A percentile compares a stretch with the other conserved stretches of the same genome.
Evolutionary conservation across 805 yeast genomes (phyloP).

Genomic region (Millerago galiae): DNA sequence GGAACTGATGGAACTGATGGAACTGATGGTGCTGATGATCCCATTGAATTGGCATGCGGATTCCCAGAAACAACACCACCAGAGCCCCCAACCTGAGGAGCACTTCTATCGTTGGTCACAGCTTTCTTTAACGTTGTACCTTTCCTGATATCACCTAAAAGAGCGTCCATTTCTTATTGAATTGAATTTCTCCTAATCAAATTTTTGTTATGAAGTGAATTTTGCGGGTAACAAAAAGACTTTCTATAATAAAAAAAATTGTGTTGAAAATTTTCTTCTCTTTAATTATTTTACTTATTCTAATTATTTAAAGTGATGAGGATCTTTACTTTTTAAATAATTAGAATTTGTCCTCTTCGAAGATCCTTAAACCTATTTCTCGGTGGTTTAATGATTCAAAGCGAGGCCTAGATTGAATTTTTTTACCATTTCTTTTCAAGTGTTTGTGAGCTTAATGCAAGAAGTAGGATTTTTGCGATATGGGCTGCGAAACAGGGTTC

Average conservation of each 20-base stretch:
- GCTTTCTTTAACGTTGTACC: conserved; percentile 58
- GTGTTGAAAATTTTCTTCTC: too few species aligned
- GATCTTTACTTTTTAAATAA: background rate
- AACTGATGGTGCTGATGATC: too few species aligned
- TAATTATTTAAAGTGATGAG: too few species aligned
- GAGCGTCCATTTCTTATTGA: conserved; percentile 36
- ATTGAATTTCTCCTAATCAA: background rate
- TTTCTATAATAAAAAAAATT: too few species aligned
- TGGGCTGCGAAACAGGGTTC: conserved; percentile 10
- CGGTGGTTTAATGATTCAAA: conserved; percentile 39
- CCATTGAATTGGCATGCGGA: too few species aligned
- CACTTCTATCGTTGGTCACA: conserved; percentile 60
- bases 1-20: conserved; percentile 10
- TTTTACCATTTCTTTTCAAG: conserved; percentile 2
- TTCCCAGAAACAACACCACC: too few species aligned
- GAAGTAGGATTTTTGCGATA: conserved; percentile 18
- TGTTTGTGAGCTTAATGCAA: conserved; percentile 13
- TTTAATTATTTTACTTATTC: too few species aligned
- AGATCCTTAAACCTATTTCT: conserved; percentile 33
- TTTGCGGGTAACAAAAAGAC: too few species aligned
- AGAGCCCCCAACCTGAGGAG: conserved; percentile 36
- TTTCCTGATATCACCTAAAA: conserved; percentile 79
- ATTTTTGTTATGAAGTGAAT: too few species aligned
- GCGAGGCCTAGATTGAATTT: conserved; percentile 34
- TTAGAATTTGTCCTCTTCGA: conserved; percentile 37